These are phyloP conservation scores for Fagopyrum tataricum DNA, from an alignment of 148 eudicot species.

Conservation along the genomic window DNA sequence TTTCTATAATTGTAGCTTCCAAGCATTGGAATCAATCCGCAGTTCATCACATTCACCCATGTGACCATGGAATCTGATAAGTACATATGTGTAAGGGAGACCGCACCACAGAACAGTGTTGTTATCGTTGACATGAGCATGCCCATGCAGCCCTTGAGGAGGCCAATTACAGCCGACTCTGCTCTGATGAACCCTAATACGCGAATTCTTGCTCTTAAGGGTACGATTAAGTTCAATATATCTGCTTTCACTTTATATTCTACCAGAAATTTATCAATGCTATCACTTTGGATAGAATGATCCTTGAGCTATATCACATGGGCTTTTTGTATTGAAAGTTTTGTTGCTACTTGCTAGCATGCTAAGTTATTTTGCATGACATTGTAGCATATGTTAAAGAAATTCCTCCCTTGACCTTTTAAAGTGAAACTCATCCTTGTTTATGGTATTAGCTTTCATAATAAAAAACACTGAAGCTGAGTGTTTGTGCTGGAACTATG, in stretches of 20 bases:
- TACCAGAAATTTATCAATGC: background rate
- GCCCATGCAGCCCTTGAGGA: conserved; percentile 92
- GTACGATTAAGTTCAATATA: conserved; percentile 26
- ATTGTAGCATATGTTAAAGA: background rate
- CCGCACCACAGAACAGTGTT: conserved; percentile 91
- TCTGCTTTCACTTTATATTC: background rate
- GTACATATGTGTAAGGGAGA: conserved; percentile 92
- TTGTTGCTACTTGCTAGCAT: background rate
- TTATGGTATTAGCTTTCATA: background rate
- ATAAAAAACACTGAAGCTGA: background rate
- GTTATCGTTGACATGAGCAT: conserved; percentile 93
- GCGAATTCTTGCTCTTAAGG: conserved; percentile 85
- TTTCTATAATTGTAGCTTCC: conserved; percentile 47
- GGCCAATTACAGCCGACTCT: conserved; percentile 95
- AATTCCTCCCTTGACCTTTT: background rate
- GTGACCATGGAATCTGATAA: conserved; percentile 99
- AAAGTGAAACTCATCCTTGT: background rate
- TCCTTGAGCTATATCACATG: background rate
- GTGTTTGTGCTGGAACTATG: background rate
- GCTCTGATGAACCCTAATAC: conserved; percentile 93
- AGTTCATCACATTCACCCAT: conserved; percentile 91
- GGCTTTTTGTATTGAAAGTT: background rate
- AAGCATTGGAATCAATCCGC: conserved; percentile 86
- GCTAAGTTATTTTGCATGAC: background rate
- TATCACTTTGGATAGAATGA: background rate